phyloP scores from a whole-genome alignment of 345 rosid species.

The Nephelium lappaceum region DNA sequence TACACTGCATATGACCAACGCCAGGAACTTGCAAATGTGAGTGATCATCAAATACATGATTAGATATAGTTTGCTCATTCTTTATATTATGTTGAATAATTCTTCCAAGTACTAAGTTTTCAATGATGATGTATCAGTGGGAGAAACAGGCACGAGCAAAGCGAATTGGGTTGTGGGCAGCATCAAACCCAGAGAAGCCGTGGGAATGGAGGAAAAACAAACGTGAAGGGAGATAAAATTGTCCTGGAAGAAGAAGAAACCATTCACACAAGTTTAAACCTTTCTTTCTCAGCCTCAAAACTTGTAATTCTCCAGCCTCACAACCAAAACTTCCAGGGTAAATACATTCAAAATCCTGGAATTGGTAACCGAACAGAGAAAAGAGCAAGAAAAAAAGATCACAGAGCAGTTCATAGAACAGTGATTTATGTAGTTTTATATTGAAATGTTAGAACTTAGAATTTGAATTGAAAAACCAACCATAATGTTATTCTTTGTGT shows the following conservation, averaged over 20 bases:
- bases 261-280: not conserved
- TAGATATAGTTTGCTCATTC: not conserved
- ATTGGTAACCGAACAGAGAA: not conserved
- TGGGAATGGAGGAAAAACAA: conserved; percentile 87
- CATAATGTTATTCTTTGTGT: not conserved
- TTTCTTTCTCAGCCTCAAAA: not conserved
- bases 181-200: conserved; percentile 72
- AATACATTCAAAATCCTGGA: not conserved
- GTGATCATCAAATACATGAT: not conserved
- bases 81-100: not conserved
- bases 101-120: not conserved
- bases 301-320: not conserved
- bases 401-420: too few species aligned
- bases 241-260: not conserved
- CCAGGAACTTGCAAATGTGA: conserved; percentile 52
- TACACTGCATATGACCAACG: conserved; percentile 64
- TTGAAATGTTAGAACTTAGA: not conserved
- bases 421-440: not conserved
- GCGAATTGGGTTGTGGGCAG: conserved; percentile 78
- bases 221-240: conserved; percentile 41
- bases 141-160: conserved; percentile 72
- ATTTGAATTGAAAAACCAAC: not conserved
- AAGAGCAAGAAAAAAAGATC: not conserved
- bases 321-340: too few species aligned
- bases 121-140: conserved; percentile 46